Base-by-base conservation (phyloP, 2,329 filamentous ascomycete genomes). In the Xylariaceae sp. region DNA sequence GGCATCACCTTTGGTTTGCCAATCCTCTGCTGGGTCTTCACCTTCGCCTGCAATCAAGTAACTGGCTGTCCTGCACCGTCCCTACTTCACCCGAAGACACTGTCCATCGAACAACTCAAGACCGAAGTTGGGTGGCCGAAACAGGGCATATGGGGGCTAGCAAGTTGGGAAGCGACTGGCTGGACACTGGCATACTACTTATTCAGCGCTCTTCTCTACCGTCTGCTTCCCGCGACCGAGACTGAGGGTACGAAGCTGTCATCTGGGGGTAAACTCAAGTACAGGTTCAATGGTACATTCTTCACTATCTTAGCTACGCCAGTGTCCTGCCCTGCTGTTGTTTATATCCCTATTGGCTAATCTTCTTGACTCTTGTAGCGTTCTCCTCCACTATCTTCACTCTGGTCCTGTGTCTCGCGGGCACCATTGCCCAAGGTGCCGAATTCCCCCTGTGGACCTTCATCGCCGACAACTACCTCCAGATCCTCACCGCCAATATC, bases 361-460 rank as follows among this genome's bases (percentile, higher is more conserved):
- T 30, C 26, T 9, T 29, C 16, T n/a, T 7, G 13, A 17, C 30
- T 32, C 30, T 7, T 53, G 19, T 11, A 93, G 88, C 88, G 8
- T 85, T 93, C 64, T 70, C 73, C 48, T 89, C 87, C n/a, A 83
- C 84, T 47, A 64, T 89, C 38, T 73, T 86, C 46, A 89, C 84
- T 38, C 70, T 95, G 31, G 73, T 75, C 12, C 72, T 85, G 4
- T 78, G 83, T 39, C 81, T 80, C 19, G 81, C 83, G 4, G 90
- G 89, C 32, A 95, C 89, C 3, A 66, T 81, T 29, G 65, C 82
- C 3, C 78, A 91, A 54, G 91, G 91, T 43, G 80, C 89, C 37
- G 75, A 91, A 24, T 96, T 89, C 66, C 76, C 81, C 8, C 78
- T 96, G 38, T 98, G 91, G 91, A 87, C 84, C 19, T 97, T 89